A percentile compares a stretch with the other conserved stretches of the same genome.
phyloP scores from a whole-genome alignment of 2,329 filamentous ascomycete genomes.

The Mollisia scopiformis region DNA sequence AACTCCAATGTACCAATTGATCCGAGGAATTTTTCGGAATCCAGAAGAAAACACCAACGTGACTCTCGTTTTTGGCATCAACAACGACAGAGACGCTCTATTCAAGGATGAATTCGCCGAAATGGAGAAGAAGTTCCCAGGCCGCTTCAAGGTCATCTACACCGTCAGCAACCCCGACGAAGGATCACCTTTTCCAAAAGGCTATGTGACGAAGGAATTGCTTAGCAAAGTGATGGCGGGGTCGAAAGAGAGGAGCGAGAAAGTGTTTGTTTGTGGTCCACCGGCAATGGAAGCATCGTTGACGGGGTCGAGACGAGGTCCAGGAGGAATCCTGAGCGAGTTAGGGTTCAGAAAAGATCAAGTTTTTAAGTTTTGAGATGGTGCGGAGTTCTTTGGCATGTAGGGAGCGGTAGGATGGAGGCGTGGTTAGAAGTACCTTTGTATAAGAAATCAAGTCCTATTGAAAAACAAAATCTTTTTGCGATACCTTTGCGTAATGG shows the following conservation, averaged over 20 bases:
- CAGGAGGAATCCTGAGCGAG: conserved; percentile 54
- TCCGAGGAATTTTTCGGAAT: conserved; percentile 63
- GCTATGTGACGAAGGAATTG: conserved; percentile 60
- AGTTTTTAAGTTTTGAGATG: conserved; percentile 60
- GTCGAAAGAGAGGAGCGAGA: conserved; percentile 45
- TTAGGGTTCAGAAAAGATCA: conserved; percentile 61
- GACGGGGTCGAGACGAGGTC: conserved; percentile 43
- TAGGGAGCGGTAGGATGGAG: too few relatives aligned
- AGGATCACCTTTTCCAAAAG: conserved; percentile 50
- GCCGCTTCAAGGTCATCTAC: conserved; percentile 60
- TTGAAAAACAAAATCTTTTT: too few relatives aligned
- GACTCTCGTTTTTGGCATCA: conserved; percentile 68
- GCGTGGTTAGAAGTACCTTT: too few relatives aligned
- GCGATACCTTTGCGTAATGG: too few relatives aligned
- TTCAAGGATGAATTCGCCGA: conserved; percentile 57
- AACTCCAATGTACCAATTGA: conserved; percentile 69
- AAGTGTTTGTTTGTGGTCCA: conserved; percentile 72
- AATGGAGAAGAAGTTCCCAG: conserved; percentile 52
- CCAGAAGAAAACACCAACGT: conserved; percentile 64
- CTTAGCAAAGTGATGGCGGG: conserved; percentile 52
- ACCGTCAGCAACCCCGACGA: conserved; percentile 53
- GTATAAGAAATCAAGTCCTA: too few relatives aligned
- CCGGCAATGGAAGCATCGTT: conserved; percentile 64
- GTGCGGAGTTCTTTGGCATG: too few relatives aligned
- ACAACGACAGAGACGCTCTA: conserved; percentile 64